Evolutionary conservation across 176 grass and related monocot genomes (phyloP).

Genomic region (Hordeum vulgare): DNA sequence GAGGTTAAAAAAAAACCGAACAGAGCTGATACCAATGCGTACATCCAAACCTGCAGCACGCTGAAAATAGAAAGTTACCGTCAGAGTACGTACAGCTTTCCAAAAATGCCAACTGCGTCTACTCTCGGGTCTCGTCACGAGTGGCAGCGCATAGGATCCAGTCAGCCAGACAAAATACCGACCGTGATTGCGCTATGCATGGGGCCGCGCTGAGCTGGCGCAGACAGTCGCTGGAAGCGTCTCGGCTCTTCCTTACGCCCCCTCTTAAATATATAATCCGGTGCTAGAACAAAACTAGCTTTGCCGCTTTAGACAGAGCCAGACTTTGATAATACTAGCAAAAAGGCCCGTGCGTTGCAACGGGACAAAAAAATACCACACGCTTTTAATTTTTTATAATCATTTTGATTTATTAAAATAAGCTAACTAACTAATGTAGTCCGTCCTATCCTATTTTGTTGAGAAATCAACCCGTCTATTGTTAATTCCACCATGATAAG

Average conservation of each 20-base stretch:
- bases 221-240: neutral
- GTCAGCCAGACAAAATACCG: neutral
- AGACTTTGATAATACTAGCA: neutral
- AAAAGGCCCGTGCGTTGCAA: too few species aligned
- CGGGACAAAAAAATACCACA: too few species aligned
- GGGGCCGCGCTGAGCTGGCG: neutral
- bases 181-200: neutral
- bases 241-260: slow-evolving; percentile 1
- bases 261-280: neutral
- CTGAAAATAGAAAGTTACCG: neutral
- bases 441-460: too few species aligned
- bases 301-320: neutral
- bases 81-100: neutral
- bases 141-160: neutral
- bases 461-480: too few species aligned
- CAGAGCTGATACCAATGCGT: neutral
- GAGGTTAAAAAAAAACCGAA: too few species aligned
- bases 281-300: neutral
- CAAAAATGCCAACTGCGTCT: neutral
- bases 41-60: neutral
- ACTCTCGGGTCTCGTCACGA: neutral
- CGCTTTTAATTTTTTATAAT: too few species aligned
- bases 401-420: too few species aligned
- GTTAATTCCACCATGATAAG: too few species aligned
- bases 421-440: too few species aligned